A percentile compares a stretch with the other conserved stretches of the same genome.
Conservation (phyloP, 2,329 filamentous ascomycete genomes). For the Alternaria postmessia region DNA sequence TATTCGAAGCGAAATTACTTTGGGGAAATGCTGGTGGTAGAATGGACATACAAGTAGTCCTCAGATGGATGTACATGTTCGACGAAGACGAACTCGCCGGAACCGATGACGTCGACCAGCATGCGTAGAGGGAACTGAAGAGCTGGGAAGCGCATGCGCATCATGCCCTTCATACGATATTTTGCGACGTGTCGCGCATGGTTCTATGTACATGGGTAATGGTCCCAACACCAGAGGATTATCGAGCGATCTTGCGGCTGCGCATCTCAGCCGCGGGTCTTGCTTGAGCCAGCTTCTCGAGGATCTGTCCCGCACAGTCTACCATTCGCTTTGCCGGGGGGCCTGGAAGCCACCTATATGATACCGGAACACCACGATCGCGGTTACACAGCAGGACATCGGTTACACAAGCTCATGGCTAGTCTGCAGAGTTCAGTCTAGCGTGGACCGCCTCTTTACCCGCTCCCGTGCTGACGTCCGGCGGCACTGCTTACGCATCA, state of each 20-base stretch:
- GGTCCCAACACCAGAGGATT: background rate
- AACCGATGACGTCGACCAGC: background rate
- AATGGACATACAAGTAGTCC: background rate
- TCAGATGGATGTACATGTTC: background rate
- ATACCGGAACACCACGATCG: background rate
- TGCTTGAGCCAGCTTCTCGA: background rate
- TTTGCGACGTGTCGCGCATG: too few species aligned
- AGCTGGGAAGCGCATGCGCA: too few species aligned
- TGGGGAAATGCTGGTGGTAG: background rate
- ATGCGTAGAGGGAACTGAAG: background rate
- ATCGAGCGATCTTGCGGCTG: background rate
- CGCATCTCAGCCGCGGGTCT: background rate
- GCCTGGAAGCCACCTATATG: background rate
- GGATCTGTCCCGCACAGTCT: background rate
- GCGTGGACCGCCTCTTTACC: background rate
- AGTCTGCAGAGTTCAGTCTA: background rate
- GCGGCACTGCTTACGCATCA: conserved; percentile 6
- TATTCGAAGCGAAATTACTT: background rate
- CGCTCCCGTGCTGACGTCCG: background rate
- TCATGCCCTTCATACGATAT: background rate
- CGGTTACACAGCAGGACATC: background rate
- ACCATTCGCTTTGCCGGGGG: too few species aligned
- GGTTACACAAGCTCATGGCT: background rate
- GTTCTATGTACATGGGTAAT: background rate
- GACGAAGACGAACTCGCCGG: background rate